Evolutionary conservation across 257 asterid genomes (phyloP).

Genomic region (Penstemon davidsonii): DNA sequence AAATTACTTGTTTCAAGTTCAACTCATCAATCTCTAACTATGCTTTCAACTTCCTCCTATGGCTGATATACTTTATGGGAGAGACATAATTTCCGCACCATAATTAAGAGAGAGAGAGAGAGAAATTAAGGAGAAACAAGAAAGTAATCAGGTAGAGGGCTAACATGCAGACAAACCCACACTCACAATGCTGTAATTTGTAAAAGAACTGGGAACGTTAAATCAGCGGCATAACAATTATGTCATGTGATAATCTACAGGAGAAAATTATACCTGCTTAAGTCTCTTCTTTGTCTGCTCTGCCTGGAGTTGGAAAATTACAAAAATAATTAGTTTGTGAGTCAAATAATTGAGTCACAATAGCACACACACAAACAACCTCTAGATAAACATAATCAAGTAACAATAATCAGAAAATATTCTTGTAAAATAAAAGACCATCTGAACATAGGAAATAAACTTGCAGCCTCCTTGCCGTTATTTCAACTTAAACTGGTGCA

Average conservation of each 20-base stretch:
- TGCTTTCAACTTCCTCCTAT: neutral
- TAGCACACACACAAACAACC: neutral
- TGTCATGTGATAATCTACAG: neutral
- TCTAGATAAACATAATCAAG: neutral
- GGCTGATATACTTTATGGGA: neutral
- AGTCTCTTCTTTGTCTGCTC: slow-evolving; percentile 62
- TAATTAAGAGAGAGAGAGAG: neutral
- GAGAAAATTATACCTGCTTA: slow-evolving; percentile 56
- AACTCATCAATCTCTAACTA: neutral
- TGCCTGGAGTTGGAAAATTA: slow-evolving; percentile 54
- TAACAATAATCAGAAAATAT: too few relatives aligned
- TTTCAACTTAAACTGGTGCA: too few relatives aligned
- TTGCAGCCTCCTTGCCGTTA: too few relatives aligned
- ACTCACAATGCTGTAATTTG: too few relatives aligned
- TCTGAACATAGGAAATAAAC: too few relatives aligned
- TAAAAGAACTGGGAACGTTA: neutral
- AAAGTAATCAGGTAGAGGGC: too few relatives aligned
- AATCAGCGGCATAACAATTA: neutral
- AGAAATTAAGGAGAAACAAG: too few relatives aligned
- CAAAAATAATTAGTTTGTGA: slow-evolving; percentile 26
- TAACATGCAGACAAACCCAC: too few relatives aligned
- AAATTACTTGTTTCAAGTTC: neutral
- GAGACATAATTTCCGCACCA: neutral
- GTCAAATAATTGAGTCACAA: slow-evolving; percentile 23
- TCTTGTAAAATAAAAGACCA: too few relatives aligned